Base-by-base conservation (phyloP, 345 rosid species). In the Moricandia arvensis region DNA sequence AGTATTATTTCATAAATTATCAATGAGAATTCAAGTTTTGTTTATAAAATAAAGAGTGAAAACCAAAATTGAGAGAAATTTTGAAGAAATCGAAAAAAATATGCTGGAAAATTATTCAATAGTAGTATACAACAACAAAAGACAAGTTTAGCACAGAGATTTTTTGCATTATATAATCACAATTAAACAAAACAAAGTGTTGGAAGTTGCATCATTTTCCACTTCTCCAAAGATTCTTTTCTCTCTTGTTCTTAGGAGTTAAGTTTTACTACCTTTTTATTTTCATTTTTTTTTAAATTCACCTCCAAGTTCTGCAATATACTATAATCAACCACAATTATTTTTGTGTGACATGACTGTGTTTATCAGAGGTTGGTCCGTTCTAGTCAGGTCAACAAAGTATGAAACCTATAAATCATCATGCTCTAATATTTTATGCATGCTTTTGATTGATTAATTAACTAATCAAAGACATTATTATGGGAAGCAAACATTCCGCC, bases 141-240 rank as follows among this genome's bases (percentile, higher is more conserved):
- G 38, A 58, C 13, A 5, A 34, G 16, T 1, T 3, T 34, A 34
- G n/a, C 49, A 63, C 18, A 38, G 1, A 24, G 31, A 55, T 26
- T 24, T 54, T 24, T 15, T 63, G 53, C 53, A 38, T 7, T 63
- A 38, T 62, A 34, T 62, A 7, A 49, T 49, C 57, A 49, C 57
- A 16, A 49, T 6, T 49, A 16, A 49, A 6, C 27, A 21, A 54
- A 21, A 29, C 31, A 72, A 38, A 80, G 65, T 73, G 65, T 80
- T 76, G 84, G 85, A 74, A 78, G 80, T 69, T 82, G 80, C 75
- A 84, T 78, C 61, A 75, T 78, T 63, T 71, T 49, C 69, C 77
- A 71, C 77, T 71, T 72, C 55, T 78, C 77, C 58, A 78, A 66
- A 77, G 77, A 78, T 78, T 78, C 81, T 49, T 57, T 26, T 10